Evolutionary conservation across 148 eudicot species (phyloP).

Genomic region (Fagopyrum homotropicum): DNA sequence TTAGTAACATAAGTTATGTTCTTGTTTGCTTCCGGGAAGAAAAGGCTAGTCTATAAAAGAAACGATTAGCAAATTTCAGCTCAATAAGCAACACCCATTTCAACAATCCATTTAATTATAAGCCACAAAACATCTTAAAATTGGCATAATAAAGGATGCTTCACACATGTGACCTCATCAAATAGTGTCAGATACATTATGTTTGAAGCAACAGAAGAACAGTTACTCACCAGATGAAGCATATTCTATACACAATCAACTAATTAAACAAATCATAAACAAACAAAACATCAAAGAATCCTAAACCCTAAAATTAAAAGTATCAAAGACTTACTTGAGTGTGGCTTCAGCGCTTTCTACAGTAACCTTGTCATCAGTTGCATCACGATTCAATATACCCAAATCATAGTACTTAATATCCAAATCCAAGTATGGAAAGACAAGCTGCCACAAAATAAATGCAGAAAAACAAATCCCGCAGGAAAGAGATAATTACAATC

Average conservation of each 20-base stretch:
- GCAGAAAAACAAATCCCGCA: neutral
- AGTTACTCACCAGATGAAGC: neutral
- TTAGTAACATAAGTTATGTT: neutral
- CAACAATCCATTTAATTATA: neutral
- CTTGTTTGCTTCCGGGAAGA: neutral
- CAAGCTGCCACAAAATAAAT: constrained; percentile 37
- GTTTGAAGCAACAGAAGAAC: neutral
- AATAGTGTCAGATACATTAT: neutral
- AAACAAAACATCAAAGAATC: neutral
- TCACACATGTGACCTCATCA: neutral
- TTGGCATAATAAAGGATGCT: neutral
- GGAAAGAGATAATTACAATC: neutral
- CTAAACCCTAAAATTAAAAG: neutral
- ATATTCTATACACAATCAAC: neutral
- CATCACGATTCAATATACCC: constrained; percentile 67
- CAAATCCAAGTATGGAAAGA: constrained; percentile 56
- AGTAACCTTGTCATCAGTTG: constrained; percentile 59
- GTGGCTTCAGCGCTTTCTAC: constrained; percentile 64
- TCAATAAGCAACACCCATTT: neutral
- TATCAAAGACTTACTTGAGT: constrained; percentile 37
- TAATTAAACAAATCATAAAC: neutral
- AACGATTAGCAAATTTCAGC: neutral
- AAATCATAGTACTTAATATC: constrained; percentile 67
- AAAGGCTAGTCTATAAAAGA: neutral
- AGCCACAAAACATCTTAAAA: neutral